Evolutionary conservation across 176 grass and related monocot species (phyloP).

Genomic region (Carex scoparia): DNA sequence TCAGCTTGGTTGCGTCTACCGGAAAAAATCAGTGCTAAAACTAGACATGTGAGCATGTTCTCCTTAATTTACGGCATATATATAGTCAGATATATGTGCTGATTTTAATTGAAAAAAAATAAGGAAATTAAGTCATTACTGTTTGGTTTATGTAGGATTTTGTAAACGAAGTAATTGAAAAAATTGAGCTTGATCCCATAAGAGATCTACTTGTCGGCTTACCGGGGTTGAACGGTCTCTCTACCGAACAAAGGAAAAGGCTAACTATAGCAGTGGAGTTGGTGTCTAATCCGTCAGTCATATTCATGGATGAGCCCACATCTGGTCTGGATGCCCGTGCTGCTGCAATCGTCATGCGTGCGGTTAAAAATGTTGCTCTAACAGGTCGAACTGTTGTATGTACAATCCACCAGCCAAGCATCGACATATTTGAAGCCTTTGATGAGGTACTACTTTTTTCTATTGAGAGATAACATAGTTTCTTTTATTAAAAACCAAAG

Average conservation of each 20-base stretch:
- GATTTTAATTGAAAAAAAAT: neutral
- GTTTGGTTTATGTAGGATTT: conserved; percentile 38
- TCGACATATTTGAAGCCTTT: conserved; percentile 75
- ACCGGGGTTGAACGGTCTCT: conserved; percentile 49
- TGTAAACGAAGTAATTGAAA: conserved; percentile 69
- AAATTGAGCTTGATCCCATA: conserved; percentile 70
- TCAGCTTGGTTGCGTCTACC: conserved; percentile 71
- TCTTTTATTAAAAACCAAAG: neutral
- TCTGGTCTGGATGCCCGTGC: conserved; percentile 64
- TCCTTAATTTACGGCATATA: neutral
- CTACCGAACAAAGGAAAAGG: conserved; percentile 61
- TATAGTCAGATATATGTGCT: neutral
- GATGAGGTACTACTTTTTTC: conserved; percentile 48
- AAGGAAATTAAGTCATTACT: neutral
- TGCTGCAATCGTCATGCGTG: conserved; percentile 68
- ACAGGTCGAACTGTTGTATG: conserved; percentile 70
- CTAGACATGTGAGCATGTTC: conserved; percentile 37
- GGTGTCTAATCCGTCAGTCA: conserved; percentile 69
- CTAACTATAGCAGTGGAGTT: conserved; percentile 71
- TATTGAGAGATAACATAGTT: neutral
- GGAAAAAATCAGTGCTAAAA: conserved; percentile 43
- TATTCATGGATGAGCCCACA: conserved; percentile 88
- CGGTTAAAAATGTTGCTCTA: conserved; percentile 51
- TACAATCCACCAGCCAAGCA: conserved; percentile 74
- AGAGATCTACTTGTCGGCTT: conserved; percentile 59